Evolutionary conservation across 2,329 filamentous ascomycete genomes (phyloP), one percentile per base, ranked within the genome.

Genomic region (Amphichorda felina): DNA sequence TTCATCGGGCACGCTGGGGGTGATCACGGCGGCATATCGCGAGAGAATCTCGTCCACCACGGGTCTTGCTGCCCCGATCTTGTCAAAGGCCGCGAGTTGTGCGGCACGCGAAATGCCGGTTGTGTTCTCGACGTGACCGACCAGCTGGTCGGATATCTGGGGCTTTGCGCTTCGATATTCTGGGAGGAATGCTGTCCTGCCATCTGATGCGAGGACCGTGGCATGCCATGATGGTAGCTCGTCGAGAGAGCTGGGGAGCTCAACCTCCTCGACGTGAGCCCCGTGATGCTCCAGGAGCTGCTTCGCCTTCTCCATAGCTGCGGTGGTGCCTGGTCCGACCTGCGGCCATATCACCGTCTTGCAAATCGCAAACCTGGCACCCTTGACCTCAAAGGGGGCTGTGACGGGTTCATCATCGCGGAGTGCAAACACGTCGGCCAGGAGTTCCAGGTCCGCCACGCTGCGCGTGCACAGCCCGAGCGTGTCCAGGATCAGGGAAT

Each of bases 401-500:
- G 10, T 17, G 10, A 33, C 18, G 18, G 30, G 30, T 4, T 24
- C 32, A 19, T 34, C 32, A 38, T 77, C 72, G 2, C 57, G 43
- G 2, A 80, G 45, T 0, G 54, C 55, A 36, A 78, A 73, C 0
- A 67, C 55, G 5, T 66, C 63, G 1, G 66, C 60, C 0, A 80
- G 50, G 0, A 79, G 50, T 32, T 72, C 51, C 2, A 81, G 47
- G 41, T 81, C 75, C 2, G 63, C 64, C 0, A 75, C 55, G 7
- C 59, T 64, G 0, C 75, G 63, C 0, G 70, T 61, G 39, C 67
- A 77, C 7, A 77, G 50, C 0, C 75, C 75, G 1, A 76, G 38
- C 0, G 75, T 80, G 45, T 80, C 76, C 5, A 73, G 28, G 2
- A 32, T 34, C 8, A 37, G 17, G 8, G 38, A 34, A 22, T 25